Evolutionary conservation across 1,139 yeast genomes (phyloP).

Genomic region (Citeromyces hawaiiensis): DNA sequence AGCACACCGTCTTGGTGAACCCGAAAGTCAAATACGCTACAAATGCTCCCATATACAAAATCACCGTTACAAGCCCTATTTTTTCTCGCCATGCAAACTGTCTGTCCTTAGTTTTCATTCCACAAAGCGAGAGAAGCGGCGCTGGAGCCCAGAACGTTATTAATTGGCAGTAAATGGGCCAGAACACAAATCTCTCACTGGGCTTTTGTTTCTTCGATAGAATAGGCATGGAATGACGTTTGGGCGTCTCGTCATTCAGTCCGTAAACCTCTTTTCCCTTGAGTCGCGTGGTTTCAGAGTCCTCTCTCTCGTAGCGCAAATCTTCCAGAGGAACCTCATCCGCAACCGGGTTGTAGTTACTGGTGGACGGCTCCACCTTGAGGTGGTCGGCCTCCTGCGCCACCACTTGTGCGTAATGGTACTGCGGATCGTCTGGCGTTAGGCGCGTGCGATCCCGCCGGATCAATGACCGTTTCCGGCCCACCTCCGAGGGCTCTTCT

Average conservation of each 20-base stretch:
- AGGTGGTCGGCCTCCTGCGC: slow-evolving; percentile 54
- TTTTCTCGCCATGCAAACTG: slow-evolving; percentile 98
- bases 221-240: not conserved
- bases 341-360: slow-evolving; percentile 55
- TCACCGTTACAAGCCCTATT: slow-evolving; percentile 69
- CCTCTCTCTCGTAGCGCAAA: slow-evolving; percentile 7
- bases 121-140: slow-evolving; percentile 56
- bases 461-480: slow-evolving; percentile 56
- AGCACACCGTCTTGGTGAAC: slow-evolving; percentile 76
- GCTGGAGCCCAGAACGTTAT: slow-evolving; percentile 91
- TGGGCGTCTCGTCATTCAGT: slow-evolving; percentile 36
- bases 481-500: slow-evolving; percentile 18
- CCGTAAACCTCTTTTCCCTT: slow-evolving; percentile 45
- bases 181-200: slow-evolving; percentile 32
- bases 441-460: slow-evolving; percentile 71
- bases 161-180: slow-evolving; percentile 72
- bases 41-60: slow-evolving; percentile 58
- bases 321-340: slow-evolving; percentile 36
- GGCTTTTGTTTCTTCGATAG: not conserved
- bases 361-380: slow-evolving; percentile 53
- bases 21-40: slow-evolving; percentile 89
- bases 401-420: slow-evolving; percentile 73
- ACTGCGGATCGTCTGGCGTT: slow-evolving; percentile 56
- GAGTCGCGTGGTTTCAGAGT: slow-evolving; percentile 10
- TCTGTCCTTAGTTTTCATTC: slow-evolving; percentile 66